Evolutionary conservation across 2,329 filamentous ascomycete genomes (phyloP), one percentile per base, ranked within the genome.

Genomic region (Ophiostoma australiae): DNA sequence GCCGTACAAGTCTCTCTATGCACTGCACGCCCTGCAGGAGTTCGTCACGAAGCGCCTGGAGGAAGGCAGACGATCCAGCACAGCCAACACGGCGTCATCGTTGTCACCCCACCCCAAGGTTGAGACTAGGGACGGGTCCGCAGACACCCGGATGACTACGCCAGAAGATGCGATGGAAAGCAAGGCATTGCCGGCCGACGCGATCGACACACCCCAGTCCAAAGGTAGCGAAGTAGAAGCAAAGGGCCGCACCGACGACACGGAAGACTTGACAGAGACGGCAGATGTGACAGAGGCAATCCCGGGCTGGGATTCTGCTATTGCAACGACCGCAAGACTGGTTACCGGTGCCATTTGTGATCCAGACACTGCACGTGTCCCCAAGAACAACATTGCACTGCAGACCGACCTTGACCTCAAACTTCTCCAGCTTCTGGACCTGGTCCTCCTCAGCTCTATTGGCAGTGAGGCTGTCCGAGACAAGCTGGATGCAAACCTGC

Each of bases 1-100:
- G 72, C 90, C 90, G 1, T 93, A 89, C 81, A 91, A 90, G 75
- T 88, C 88, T 1, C 82, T 93, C 0, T 96, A 94, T 77, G 90
- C 90, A 2, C 80, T 93, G 0, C 85, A 90, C 76, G 87, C 89
- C 0, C 82, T 97, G 55, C 81, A 83, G 31, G 84, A 88, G 70
- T 90, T 89, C 77, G 82, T 93, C 79, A 73, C 81, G 81, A 77
- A 80, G 76, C 75, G 75, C 11, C 74, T 76, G 6, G 33, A n/a
- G 20, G 23, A 39, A 20, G 31, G 17, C 3, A 33, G 58, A 63
- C 27, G 27, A 13, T 33, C 15, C n/a, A 63, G 58, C 23, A 31
- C 20, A 75, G 17, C 58, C 2, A 80, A 78, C 10, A 66, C 33
- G 13, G 20, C 63, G 2, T 63, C 35, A 20, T 10, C 63, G 2